phyloP scores from a whole-genome alignment of 2,329 filamentous ascomycete species.

The Exophiala lecanii-corni region DNA sequence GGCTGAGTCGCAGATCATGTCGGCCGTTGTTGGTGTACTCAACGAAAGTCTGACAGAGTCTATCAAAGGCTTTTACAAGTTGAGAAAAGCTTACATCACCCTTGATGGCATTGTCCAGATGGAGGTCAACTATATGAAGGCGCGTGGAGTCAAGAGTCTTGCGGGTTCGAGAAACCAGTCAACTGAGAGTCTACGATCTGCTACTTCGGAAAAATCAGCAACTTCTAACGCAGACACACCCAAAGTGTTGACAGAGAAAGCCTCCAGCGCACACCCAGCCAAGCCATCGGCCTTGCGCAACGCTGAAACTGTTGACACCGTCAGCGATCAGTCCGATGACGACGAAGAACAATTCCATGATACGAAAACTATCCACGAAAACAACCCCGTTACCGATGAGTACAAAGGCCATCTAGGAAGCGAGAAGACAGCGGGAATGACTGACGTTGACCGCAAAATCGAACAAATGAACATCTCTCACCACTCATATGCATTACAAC shows the following conservation, averaged over 20 bases:
- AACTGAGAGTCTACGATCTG: conserved; percentile 19
- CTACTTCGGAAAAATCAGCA: conserved; percentile 10
- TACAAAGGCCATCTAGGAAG: conserved; percentile 46
- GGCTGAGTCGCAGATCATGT: conserved; percentile 83
- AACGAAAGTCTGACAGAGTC: conserved; percentile 91
- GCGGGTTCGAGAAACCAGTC: conserved; percentile 19
- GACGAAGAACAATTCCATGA: conserved; percentile 53
- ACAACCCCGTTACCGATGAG: conserved; percentile 42
- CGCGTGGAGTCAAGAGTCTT: conserved; percentile 10
- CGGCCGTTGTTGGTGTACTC: conserved; percentile 78
- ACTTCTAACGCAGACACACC: conserved; percentile 2
- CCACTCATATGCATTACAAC: conserved; percentile 9
- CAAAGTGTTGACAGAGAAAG: conserved; percentile 28
- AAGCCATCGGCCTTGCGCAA: conserved; percentile 21
- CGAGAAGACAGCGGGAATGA: conserved; percentile 27
- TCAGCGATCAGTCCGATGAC: conserved; percentile 1
- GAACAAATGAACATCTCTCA: conserved; percentile 19
- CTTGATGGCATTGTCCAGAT: conserved; percentile 73
- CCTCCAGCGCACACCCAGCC: conserved; percentile 22
- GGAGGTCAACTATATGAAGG: conserved; percentile 57
- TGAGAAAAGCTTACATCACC: conserved; percentile 81
- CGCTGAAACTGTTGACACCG: conserved; percentile 8
- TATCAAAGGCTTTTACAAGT: conserved; percentile 85
- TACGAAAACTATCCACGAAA: conserved; percentile 47
- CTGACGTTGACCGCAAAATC: conserved; percentile 20